phyloP scores from a whole-genome alignment of 768 basidiomycete genomes.

The Exsudoporus frostii region DNA sequence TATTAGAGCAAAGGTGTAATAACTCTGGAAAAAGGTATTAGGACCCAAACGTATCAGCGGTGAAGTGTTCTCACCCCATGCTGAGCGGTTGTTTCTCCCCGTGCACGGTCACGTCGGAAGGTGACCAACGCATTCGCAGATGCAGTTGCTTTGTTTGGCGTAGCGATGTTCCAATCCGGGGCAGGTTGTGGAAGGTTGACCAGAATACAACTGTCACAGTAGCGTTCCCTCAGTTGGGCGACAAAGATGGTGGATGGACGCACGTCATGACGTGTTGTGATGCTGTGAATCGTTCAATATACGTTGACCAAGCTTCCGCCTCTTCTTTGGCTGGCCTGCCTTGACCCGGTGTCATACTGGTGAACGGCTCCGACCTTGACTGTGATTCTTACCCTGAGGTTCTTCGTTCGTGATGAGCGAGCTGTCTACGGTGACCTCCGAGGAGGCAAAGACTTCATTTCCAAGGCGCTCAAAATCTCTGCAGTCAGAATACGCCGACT shows the following conservation, averaged over 20 bases:
- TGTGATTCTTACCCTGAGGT: slow-evolving; percentile 9
- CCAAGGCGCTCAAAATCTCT: slow-evolving; percentile 26
- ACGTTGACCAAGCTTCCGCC: slow-evolving; percentile 21
- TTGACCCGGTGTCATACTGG: slow-evolving; percentile 6
- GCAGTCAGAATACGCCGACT: slow-evolving; percentile 26
- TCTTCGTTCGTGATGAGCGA: slow-evolving; percentile 21
- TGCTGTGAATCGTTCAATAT: slow-evolving; percentile 21
- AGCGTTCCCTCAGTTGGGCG: neutral
- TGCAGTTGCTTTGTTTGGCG: slow-evolving; percentile 18
- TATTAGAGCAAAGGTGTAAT: slow-evolving; percentile 26
- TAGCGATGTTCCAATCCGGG: slow-evolving; percentile 18
- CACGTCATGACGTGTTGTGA: slow-evolving; percentile 25
- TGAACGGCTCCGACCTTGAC: neutral
- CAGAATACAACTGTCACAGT: slow-evolving; percentile 16
- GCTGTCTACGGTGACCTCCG: slow-evolving; percentile 21
- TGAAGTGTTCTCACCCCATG: slow-evolving; percentile 19
- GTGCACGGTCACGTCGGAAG: slow-evolving; percentile 23
- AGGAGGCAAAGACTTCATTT: slow-evolving; percentile 25
- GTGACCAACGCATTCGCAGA: slow-evolving; percentile 26
- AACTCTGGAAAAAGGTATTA: slow-evolving; percentile 7
- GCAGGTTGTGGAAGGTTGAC: slow-evolving; percentile 28
- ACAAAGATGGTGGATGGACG: neutral
- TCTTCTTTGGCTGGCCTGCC: slow-evolving; percentile 16
- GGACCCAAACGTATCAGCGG: neutral
- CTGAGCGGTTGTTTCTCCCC: slow-evolving; percentile 21